Evolutionary conservation across 2,329 filamentous ascomycete genomes (phyloP).

Genomic region (Nothophaeocryptopus gaeumannii): DNA sequence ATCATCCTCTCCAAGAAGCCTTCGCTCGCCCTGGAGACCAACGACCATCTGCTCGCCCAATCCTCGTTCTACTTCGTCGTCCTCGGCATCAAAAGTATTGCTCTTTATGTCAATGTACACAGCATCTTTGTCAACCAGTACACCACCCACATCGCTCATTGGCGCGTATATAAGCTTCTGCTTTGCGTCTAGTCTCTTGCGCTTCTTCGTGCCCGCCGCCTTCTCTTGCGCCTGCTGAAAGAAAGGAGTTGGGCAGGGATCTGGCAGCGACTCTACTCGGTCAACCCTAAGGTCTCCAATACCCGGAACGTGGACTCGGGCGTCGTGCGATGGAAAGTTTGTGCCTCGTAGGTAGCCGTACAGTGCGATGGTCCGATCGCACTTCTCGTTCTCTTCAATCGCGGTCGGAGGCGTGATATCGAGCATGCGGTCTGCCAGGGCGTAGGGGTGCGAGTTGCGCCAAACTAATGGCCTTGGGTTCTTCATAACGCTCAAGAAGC

Average conservation of each 20-base stretch:
- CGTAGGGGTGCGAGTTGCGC: slow-evolving; percentile 94
- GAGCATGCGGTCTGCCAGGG: slow-evolving; percentile 87
- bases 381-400: slow-evolving; percentile 83
- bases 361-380: slow-evolving; percentile 84
- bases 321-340: slow-evolving; percentile 82
- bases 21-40: slow-evolving; percentile 77
- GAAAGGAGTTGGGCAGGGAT: slow-evolving; percentile 90
- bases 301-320: slow-evolving; percentile 87
- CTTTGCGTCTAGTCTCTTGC: slow-evolving; percentile 85
- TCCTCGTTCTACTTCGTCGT: slow-evolving; percentile 69
- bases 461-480: slow-evolving; percentile 94
- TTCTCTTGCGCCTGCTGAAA: slow-evolving; percentile 87
- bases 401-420: slow-evolving; percentile 92
- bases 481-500: slow-evolving; percentile 98
- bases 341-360: slow-evolving; percentile 94
- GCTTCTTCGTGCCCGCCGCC: slow-evolving; percentile 73
- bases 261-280: slow-evolving; percentile 80
- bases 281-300: slow-evolving; percentile 84
- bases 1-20: slow-evolving; percentile 76
- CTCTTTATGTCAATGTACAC: slow-evolving; percentile 80
- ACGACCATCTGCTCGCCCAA: slow-evolving; percentile 94
- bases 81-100: slow-evolving; percentile 67
- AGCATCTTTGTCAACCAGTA: slow-evolving; percentile 94
- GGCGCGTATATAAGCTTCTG: slow-evolving; percentile 95
- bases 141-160: slow-evolving; percentile 95